These are phyloP conservation scores for Monosporozyma solicola DNA, from an alignment of 805 yeast species.

Conservation along the genomic window DNA sequence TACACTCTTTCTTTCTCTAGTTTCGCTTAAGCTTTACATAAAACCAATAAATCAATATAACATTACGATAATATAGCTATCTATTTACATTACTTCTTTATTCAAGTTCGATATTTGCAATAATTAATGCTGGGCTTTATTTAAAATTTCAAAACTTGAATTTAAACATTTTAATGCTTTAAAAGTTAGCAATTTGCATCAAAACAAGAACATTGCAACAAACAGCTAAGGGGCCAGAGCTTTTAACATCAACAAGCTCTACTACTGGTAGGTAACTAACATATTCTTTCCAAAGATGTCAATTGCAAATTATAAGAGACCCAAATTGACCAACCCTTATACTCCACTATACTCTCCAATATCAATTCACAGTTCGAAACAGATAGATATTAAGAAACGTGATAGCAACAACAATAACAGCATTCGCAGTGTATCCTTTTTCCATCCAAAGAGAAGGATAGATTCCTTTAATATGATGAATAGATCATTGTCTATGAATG, in stretches of 20 bases:
- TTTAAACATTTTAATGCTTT: not conserved
- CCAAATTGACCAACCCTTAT: slow-evolving; percentile 11
- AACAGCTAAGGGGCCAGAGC: not conserved
- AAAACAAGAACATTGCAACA: not conserved
- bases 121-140: not conserved
- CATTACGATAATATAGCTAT: not conserved
- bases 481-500: not conserved
- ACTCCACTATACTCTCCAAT: slow-evolving; percentile 11
- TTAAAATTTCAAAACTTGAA: not conserved
- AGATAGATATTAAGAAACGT: not conserved
- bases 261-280: not conserved
- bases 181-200: not conserved
- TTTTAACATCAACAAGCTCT: not conserved
- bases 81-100: not conserved
- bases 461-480: slow-evolving; percentile 2
- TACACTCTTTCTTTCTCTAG: not conserved
- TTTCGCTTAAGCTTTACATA: not conserved
- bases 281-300: slow-evolving; percentile 8
- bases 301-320: slow-evolving; percentile 11
- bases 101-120: not conserved
- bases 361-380: slow-evolving; percentile 14
- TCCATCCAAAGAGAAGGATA: slow-evolving; percentile 16
- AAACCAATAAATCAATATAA: not conserved
- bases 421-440: slow-evolving; percentile 10
- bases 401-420: not conserved